Evolutionary conservation across 2,329 filamentous ascomycete genomes (phyloP), one percentile per base, ranked within the genome.

Genomic region (Zelopaecilomyces penicillatus): DNA sequence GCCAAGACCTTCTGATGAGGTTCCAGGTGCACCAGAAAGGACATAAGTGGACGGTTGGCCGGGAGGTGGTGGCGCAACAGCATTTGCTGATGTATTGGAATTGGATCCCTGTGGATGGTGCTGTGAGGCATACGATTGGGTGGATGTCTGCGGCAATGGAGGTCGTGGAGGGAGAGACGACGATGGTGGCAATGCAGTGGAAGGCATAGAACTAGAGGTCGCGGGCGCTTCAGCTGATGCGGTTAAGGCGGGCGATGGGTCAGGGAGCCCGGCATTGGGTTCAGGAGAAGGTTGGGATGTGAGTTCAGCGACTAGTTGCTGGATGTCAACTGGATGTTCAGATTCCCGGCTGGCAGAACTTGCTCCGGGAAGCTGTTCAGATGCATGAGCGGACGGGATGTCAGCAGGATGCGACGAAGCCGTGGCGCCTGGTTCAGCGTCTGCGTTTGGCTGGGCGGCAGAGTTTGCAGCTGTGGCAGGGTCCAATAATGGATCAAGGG

Each of bases 111-210:
- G 45, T 45, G 60, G 62, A 45, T 65, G 60, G 50, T 65, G 59
- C 45, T 66, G 64, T 37, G 65, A 64, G 35, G 56, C 53, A 57
- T 67, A 65, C 48, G 63, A 57, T 47, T 65, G 63, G 50, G 63
- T 51, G 43, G 56, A 53, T 46, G 60, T 57, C 48, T 69, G 63
- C 29, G 68, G 62, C 48, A 65, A 51, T 39, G 69, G 69, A 41
- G 70, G 71, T 54, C 68, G 67, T 44, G 70, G 61, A 54, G 72
- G 74, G 48, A 77, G 62, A 56, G 72, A 65, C 50, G 70, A 59
- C 34, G 66, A 57, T 30, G 60, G 57, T 51, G 62, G 61, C 52
- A 67, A 52, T 33, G 60, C 59, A 52, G 63, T 56, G 43, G 60
- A 49, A 44, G 56, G 50, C 48, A 58, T 50, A 54, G 62, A 46